Percentiles rank a stretch among this genome's conserved stretches.
Conservation (phyloP, 768 basidiomycete genomes). For the Serendipita indica region DNA sequence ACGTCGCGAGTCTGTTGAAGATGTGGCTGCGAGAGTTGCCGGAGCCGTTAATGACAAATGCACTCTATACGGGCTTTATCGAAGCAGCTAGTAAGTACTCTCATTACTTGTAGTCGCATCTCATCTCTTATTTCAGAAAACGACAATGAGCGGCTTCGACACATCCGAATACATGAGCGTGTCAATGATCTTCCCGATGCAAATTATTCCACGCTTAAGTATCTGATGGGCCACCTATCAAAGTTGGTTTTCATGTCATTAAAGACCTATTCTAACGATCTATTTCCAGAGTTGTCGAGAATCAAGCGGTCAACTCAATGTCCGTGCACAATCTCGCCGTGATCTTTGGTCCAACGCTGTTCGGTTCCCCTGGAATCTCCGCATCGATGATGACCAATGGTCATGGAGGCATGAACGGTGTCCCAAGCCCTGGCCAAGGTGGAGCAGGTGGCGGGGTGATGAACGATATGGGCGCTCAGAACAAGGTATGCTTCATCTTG, state of each 20-base stretch:
- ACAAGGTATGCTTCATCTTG: constrained; percentile 33
- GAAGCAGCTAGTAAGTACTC: constrained; percentile 73
- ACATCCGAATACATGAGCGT: constrained; percentile 90
- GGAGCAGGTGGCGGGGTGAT: constrained; percentile 21
- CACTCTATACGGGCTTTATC: constrained; percentile 81
- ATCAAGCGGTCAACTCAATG: constrained; percentile 77
- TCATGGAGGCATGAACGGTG: constrained; percentile 16
- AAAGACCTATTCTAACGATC: neutral
- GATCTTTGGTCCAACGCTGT: constrained; percentile 95
- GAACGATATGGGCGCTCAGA: constrained; percentile 45
- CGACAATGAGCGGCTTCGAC: constrained; percentile 87
- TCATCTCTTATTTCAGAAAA: constrained; percentile 37
- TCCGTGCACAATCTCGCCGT: constrained; percentile 84
- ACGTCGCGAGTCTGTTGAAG: constrained; percentile 86
- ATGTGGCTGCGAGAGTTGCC: constrained; percentile 94
- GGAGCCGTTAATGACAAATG: constrained; percentile 75
- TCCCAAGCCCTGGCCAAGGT: constrained; percentile 23
- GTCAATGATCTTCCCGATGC: constrained; percentile 97
- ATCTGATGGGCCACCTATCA: constrained; percentile 85
- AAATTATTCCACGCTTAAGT: constrained; percentile 97
- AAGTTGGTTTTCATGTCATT: constrained; percentile 34
- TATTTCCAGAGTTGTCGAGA: constrained; percentile 49
- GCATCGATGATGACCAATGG: constrained; percentile 23
- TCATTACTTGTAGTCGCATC: neutral
- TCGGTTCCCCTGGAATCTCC: constrained; percentile 56